A percentile compares a stretch with the other conserved stretches of the same genome.
Conservation (phyloP, 164 flowering plant genomes). For the Sedum album region DNA sequence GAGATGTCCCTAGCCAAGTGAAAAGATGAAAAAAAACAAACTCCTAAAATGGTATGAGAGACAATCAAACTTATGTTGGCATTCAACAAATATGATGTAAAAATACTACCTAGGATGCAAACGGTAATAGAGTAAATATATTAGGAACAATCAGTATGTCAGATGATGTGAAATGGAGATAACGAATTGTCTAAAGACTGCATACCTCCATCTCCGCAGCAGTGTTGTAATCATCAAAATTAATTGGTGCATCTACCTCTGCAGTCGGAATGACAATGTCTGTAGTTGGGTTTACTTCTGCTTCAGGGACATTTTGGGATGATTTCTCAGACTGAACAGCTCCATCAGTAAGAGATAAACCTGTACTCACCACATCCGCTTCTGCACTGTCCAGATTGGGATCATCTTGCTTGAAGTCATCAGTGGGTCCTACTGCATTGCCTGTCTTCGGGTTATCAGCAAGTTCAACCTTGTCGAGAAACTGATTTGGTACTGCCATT, state of each 20-base stretch:
- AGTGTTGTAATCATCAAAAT: conserved; percentile 46
- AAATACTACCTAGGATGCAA: background rate
- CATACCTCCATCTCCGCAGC: conserved; percentile 79
- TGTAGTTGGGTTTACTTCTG: conserved; percentile 12
- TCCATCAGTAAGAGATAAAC: background rate
- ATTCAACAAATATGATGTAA: background rate
- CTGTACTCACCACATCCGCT: background rate
- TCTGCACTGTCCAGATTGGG: background rate
- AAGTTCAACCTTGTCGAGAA: conserved; percentile 10
- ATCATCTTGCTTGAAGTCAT: background rate
- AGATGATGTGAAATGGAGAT: background rate
- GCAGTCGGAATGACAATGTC: background rate
- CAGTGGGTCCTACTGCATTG: background rate
- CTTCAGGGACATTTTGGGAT: conserved; percentile 15
- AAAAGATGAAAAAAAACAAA: background rate
- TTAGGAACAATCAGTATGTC: background rate
- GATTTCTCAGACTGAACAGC: conserved; percentile 4
- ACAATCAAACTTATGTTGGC: background rate
- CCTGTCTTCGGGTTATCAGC: background rate
- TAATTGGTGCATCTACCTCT: conserved; percentile 35
- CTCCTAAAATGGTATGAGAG: background rate
- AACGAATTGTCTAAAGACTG: background rate
- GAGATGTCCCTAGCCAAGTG: background rate
- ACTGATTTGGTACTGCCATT: conserved; percentile 5
- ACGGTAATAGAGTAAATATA: background rate